Evolutionary conservation across 768 basidiomycete species (phyloP).

Genomic region (Trametopsis cervina): DNA sequence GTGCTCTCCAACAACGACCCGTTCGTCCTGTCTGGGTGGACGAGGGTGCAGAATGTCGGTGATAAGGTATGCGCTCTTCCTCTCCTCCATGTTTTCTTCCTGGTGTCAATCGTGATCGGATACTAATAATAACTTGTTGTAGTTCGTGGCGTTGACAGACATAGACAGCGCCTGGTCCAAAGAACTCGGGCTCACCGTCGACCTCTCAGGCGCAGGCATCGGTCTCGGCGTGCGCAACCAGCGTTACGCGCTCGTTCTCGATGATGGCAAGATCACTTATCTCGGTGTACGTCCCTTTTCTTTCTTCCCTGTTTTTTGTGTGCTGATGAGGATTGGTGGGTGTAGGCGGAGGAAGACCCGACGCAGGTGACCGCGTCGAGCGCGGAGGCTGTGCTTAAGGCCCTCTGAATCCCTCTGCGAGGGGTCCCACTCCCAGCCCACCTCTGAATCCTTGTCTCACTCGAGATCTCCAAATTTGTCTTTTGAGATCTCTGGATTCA

Average conservation of each 20-base stretch:
- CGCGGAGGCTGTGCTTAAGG: slow-evolving; percentile 36
- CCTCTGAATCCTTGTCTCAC: too few relatives aligned
- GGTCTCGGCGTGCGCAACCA: slow-evolving; percentile 32
- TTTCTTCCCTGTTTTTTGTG: neutral
- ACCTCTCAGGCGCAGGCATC: slow-evolving; percentile 34
- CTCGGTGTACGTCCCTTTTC: slow-evolving; percentile 29
- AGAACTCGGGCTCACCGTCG: slow-evolving; percentile 42
- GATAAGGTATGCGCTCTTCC: slow-evolving; percentile 46
- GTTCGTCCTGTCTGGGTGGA: slow-evolving; percentile 54
- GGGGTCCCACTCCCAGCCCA: too few relatives aligned
- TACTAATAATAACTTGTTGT: neutral
- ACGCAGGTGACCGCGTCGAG: slow-evolving; percentile 30
- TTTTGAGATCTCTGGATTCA: too few relatives aligned
- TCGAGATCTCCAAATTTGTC: too few relatives aligned
- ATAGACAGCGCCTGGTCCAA: slow-evolving; percentile 28
- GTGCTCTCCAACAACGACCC: slow-evolving; percentile 76
- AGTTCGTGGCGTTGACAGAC: slow-evolving; percentile 33
- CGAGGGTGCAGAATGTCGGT: slow-evolving; percentile 31
- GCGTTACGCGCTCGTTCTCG: slow-evolving; percentile 59
- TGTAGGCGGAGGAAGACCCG: slow-evolving; percentile 25
- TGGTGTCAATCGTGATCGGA: neutral
- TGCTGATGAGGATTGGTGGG: neutral
- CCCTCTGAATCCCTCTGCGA: slow-evolving; percentile 19
- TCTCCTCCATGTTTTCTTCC: neutral
- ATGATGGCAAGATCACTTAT: slow-evolving; percentile 65